Evolutionary conservation across 768 basidiomycete species (phyloP).

Genomic region (Pleurotus tuber-regium): DNA sequence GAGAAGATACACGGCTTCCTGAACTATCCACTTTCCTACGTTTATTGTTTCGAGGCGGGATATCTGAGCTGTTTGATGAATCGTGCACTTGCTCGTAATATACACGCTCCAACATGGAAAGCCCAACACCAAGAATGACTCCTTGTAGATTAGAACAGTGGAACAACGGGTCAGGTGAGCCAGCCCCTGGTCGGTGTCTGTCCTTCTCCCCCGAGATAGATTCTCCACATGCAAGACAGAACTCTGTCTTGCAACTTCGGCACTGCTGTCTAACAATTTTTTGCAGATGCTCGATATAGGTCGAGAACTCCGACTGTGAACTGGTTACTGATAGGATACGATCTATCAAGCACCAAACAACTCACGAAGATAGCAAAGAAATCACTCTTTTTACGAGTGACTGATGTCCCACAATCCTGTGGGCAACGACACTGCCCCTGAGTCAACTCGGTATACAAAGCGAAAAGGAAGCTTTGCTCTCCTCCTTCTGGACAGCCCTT

Average conservation of each 20-base stretch:
- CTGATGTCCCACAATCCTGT: slow-evolving; percentile 63
- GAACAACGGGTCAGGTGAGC: slow-evolving; percentile 62
- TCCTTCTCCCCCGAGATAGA: slow-evolving; percentile 44
- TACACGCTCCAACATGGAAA: slow-evolving; percentile 78
- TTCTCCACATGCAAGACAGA: slow-evolving; percentile 81
- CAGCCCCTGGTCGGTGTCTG: slow-evolving; percentile 40
- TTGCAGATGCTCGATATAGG: slow-evolving; percentile 65
- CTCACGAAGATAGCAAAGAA: slow-evolving; percentile 85
- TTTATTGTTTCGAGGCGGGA: slow-evolving; percentile 36
- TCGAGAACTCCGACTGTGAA: slow-evolving; percentile 65
- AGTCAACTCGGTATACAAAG: slow-evolving; percentile 73
- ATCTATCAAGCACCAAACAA: slow-evolving; percentile 13
- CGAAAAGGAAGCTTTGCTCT: slow-evolving; percentile 87
- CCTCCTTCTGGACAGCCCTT: slow-evolving; percentile 93
- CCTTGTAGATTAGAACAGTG: slow-evolving; percentile 92
- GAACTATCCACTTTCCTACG: slow-evolving; percentile 40
- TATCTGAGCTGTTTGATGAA: slow-evolving; percentile 28
- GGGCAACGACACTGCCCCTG: slow-evolving; percentile 69
- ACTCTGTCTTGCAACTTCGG: slow-evolving; percentile 52
- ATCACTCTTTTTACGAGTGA: slow-evolving; percentile 65
- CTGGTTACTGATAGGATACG: slow-evolving; percentile 15
- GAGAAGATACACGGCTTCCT: slow-evolving; percentile 2
- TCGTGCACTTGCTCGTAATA: slow-evolving; percentile 57
- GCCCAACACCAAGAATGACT: slow-evolving; percentile 85
- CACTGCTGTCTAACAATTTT: slow-evolving; percentile 61